These are phyloP conservation scores for Mariannaea elegans DNA, from an alignment of 2,329 filamentous ascomycete genomes.

Conservation along the genomic window DNA sequence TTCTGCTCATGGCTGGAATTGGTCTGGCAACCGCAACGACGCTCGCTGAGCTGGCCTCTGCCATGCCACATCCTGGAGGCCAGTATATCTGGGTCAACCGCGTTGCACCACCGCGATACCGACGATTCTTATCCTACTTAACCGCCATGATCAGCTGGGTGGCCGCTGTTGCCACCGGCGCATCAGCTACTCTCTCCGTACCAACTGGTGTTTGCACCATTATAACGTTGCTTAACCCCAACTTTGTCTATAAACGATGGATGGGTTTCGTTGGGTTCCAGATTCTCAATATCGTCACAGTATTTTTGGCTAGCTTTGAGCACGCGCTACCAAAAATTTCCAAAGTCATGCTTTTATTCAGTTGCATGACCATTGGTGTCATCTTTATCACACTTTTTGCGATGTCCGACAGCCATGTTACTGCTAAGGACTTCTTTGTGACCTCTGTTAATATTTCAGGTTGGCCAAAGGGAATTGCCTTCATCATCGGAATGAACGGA, in stretches of 20 bases:
- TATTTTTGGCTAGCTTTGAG: slow-evolving; percentile 34
- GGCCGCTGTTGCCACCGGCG: slow-evolving; percentile 36
- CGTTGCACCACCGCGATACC: slow-evolving; percentile 27
- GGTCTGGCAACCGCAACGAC: slow-evolving; percentile 37
- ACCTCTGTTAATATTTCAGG: slow-evolving; percentile 34
- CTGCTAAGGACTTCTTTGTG: slow-evolving; percentile 35
- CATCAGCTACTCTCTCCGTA: slow-evolving; percentile 37
- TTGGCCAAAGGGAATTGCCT: slow-evolving; percentile 40
- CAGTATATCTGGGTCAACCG: slow-evolving; percentile 41
- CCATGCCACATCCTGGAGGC: slow-evolving; percentile 42
- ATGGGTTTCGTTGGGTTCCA: slow-evolving; percentile 42
- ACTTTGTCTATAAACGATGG: slow-evolving; percentile 39
- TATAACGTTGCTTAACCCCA: slow-evolving; percentile 33
- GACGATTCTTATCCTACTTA: slow-evolving; percentile 34
- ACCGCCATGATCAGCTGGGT: slow-evolving; percentile 41
- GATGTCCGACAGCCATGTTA: slow-evolving; percentile 29
- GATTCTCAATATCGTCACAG: slow-evolving; percentile 35
- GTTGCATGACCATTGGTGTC: slow-evolving; percentile 32
- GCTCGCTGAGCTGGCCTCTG: slow-evolving; percentile 41
- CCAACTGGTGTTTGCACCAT: slow-evolving; percentile 33
- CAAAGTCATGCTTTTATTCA: slow-evolving; percentile 37
- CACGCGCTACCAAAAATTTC: slow-evolving; percentile 38
- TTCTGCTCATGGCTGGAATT: slow-evolving; percentile 35
- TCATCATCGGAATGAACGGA: slow-evolving; percentile 42
- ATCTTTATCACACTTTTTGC: slow-evolving; percentile 41